Evolutionary conservation across 176 grass and related monocot genomes (phyloP), one percentile per base, ranked within the genome.

Genomic region (Triticum dicoccoides): DNA sequence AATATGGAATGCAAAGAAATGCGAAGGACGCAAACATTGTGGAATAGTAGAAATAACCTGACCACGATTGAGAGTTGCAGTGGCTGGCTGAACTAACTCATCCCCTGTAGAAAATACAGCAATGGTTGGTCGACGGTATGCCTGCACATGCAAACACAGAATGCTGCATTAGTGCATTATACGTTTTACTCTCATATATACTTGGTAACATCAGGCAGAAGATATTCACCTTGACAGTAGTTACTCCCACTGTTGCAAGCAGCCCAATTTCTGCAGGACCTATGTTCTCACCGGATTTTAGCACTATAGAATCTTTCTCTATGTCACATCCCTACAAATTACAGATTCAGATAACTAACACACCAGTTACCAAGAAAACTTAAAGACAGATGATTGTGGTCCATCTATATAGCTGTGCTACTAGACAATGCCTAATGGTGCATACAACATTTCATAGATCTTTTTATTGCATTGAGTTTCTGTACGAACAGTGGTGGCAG

Each of bases 51-150:
- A 87, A 83, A 93, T 87, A 88, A 98, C 96, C 96, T 98, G 92
- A 79, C 97, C 94, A 72, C 89, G 91, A 73, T 91, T 83, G 72
- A 98, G 92, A 81, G 76, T 88, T 56, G 88, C 82, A 77, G 92
- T 96, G 69, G 41, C 67, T 86, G 97, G 88, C 76, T 92, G 71
- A 77, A 94, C 94, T 86, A 98, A 70, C 33, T 98, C 97, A 70
- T 98, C 94, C 82, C 97, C 97, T 12, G 94, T 98, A 77, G 97
- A 98, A 91, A 96, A 90, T 58, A 96, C 80, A 44, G 90, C 90
- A 42, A 98, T 51, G 23, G 90, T 92, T 44, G 97, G 92, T 63
- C 87, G 86, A 78, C 73, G 94, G 70, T 94, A 88, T 6, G 92
- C 97, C 97, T 98, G 86, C 63, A 44, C 42, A 78, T 44, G 35